A percentile compares a stretch with the other conserved stretches of the same genome.
phyloP scores from a whole-genome alignment of 2,329 filamentous ascomycete species.

The Xylariaceae sp. region DNA sequence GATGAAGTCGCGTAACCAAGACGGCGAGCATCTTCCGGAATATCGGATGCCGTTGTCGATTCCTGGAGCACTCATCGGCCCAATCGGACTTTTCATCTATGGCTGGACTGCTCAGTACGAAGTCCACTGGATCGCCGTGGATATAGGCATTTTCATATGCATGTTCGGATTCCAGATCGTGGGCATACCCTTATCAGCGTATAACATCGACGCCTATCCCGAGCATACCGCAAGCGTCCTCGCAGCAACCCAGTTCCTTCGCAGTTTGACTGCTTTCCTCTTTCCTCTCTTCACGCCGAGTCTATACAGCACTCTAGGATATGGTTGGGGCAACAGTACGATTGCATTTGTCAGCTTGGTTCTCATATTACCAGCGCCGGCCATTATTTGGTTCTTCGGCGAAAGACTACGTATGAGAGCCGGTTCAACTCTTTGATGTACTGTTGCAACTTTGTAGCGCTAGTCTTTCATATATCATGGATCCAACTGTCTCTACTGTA shows the following conservation, averaged over 20 bases:
- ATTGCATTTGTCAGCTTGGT: constrained; percentile 41
- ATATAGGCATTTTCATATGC: constrained; percentile 32
- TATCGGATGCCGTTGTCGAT: constrained; percentile 59
- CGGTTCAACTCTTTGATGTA: constrained; percentile 10
- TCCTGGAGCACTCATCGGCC: constrained; percentile 43
- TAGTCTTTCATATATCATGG: no score
- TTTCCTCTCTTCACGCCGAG: constrained; percentile 48
- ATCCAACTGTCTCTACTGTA: no score
- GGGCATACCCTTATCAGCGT: constrained; percentile 33
- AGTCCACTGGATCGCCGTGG: constrained; percentile 37
- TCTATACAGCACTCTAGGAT: constrained; percentile 36
- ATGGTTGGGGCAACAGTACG: constrained; percentile 40
- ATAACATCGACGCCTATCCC: constrained; percentile 43
- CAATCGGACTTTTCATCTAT: constrained; percentile 37
- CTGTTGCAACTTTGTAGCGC: no score
- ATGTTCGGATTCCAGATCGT: constrained; percentile 32
- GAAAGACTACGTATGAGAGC: constrained; percentile 28
- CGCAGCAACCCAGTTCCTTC: constrained; percentile 43
- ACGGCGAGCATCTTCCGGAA: constrained; percentile 44
- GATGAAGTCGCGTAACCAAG: constrained; percentile 2
- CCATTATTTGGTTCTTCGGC: constrained; percentile 44
- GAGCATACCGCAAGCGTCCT: constrained; percentile 45
- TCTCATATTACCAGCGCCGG: constrained; percentile 38
- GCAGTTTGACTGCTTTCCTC: constrained; percentile 42
- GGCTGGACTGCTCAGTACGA: constrained; percentile 40